Evolutionary conservation across 345 rosid species (phyloP).

Genomic region (Eucalyptus regnans): DNA sequence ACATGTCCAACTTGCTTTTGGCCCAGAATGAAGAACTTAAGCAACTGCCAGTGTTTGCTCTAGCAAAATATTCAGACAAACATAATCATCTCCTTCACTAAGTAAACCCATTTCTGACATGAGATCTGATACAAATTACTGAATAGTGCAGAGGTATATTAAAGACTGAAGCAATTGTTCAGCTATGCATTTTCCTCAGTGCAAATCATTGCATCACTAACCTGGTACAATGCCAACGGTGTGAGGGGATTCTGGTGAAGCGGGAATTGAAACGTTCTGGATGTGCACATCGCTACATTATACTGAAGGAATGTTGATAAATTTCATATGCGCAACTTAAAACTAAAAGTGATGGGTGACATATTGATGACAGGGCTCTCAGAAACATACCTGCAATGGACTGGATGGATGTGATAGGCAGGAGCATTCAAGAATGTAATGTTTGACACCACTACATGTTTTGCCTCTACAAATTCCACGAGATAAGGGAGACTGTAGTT

Average conservation of each 20-base stretch:
- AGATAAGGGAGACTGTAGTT: constrained; percentile 86
- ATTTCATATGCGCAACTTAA: background rate
- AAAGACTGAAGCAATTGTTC: background rate
- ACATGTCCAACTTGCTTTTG: background rate
- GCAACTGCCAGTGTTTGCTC: background rate
- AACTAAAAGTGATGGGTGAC: background rate
- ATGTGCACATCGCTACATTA: constrained; percentile 46
- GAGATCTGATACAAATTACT: background rate
- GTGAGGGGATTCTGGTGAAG: constrained; percentile 46
- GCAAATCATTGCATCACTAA: background rate
- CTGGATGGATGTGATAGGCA: constrained; percentile 74
- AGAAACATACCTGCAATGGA: constrained; percentile 57
- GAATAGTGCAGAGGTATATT: background rate
- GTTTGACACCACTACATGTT: constrained; percentile 48
- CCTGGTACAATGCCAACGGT: constrained; percentile 86
- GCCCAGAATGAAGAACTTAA: background rate
- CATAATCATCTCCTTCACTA: background rate
- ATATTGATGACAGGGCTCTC: background rate
- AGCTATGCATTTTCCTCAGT: background rate
- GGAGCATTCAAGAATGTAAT: constrained; percentile 78
- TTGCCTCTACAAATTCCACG: constrained; percentile 57
- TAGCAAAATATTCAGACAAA: background rate
- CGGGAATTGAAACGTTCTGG: constrained; percentile 41
- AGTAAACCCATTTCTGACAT: background rate
- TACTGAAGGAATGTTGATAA: background rate